phyloP scores from a whole-genome alignment of 352 stramenopile species.

The Chrysophaeum taylorii region DNA sequence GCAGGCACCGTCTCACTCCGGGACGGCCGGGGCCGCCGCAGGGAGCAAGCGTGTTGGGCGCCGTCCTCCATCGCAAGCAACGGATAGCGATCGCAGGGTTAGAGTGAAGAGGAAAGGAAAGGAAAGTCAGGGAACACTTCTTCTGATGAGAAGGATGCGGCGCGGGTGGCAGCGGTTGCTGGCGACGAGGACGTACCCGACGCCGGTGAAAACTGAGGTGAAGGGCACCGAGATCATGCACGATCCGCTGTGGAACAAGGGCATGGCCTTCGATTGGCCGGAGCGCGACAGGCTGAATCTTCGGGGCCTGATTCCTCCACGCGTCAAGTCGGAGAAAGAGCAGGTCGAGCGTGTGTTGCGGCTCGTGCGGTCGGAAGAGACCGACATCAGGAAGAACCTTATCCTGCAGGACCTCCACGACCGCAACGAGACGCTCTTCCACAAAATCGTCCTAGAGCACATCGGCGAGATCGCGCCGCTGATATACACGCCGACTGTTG shows the following conservation, averaged over 20 bases:
- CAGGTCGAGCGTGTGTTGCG: conserved; percentile 73
- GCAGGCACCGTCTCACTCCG: too few relatives aligned
- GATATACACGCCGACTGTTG: conserved; percentile 83
- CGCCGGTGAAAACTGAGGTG: too few relatives aligned
- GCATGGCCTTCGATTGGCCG: conserved; percentile 73
- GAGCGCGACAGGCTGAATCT: conserved; percentile 73
- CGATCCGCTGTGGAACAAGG: conserved; percentile 78
- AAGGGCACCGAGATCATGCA: conserved; percentile 54
- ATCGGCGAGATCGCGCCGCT: conserved; percentile 78
- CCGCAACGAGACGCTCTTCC: conserved; percentile 76
- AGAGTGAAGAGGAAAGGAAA: too few relatives aligned
- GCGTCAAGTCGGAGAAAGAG: conserved; percentile 61
- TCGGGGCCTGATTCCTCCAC: conserved; percentile 72
- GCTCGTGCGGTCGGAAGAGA: conserved; percentile 64
- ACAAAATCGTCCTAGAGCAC: conserved; percentile 71
- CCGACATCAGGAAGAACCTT: conserved; percentile 80
- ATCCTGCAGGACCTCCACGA: conserved; percentile 86
- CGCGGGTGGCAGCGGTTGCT: too few relatives aligned
- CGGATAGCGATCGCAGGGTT: too few relatives aligned
- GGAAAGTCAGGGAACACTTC: too few relatives aligned
- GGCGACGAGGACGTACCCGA: too few relatives aligned
- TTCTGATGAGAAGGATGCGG: too few relatives aligned
- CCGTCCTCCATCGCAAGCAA: too few relatives aligned
- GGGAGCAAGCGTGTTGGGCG: too few relatives aligned
- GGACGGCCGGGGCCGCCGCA: too few relatives aligned